Evolutionary conservation across 179 eudicot genomes (phyloP).

Genomic region (Patellifolia procumbens): DNA sequence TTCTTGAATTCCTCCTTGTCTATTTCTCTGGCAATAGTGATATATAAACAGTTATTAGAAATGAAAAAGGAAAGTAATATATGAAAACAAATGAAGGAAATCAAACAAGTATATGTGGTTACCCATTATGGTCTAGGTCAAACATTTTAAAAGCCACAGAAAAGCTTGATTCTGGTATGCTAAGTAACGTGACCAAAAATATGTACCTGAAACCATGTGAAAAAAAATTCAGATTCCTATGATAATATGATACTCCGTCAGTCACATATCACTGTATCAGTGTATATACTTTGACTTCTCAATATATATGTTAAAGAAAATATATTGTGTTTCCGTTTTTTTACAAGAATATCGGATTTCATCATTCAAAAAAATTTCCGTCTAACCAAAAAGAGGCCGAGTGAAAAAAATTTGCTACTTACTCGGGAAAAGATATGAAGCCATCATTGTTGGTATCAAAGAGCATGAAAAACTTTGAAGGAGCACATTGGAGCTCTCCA

Average conservation of each 20-base stretch:
- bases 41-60: neutral
- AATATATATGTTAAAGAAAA: no score
- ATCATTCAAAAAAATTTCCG: no score
- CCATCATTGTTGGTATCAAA: conserved; percentile 84
- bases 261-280: no score
- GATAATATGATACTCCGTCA: no score
- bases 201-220: conserved; percentile 52
- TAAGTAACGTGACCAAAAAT: conserved; percentile 77
- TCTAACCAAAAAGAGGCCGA: no score
- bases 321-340: no score
- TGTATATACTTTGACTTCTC: no score
- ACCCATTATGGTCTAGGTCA: conserved; percentile 79
- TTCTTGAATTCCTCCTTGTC: conserved; percentile 84
- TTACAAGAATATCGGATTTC: no score
- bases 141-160: conserved; percentile 95
- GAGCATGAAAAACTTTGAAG: conserved; percentile 84
- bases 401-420: conserved; percentile 12
- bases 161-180: conserved; percentile 91
- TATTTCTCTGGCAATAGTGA: conserved; percentile 45
- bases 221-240: neutral
- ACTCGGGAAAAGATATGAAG: conserved; percentile 89
- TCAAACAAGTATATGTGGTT: neutral
- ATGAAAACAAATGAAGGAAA: neutral
- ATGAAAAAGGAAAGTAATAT: neutral
- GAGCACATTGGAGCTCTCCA: conserved; percentile 64